These are phyloP conservation scores for Danielia reshetovae DNA, from an alignment of 805 yeast genomes.

Conservation along the genomic window DNA sequence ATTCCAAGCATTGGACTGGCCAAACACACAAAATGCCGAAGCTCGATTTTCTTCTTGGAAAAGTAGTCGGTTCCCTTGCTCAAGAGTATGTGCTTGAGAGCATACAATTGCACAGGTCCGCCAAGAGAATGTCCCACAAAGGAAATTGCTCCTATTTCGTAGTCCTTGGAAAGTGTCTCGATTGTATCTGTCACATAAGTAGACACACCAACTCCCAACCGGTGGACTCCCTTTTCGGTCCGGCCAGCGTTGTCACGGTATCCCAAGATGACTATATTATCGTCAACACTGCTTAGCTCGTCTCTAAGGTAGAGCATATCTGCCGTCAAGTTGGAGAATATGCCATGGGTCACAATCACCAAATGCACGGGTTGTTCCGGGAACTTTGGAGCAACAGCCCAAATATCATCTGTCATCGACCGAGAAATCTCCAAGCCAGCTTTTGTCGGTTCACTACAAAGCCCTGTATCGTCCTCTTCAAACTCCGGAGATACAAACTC, in stretches of 20 bases:
- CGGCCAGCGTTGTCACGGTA: conserved; percentile 38
- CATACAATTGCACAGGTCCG: conserved; percentile 40
- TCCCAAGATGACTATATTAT: conserved; percentile 37
- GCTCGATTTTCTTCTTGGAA: conserved; percentile 21
- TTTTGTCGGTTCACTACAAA: conserved; percentile 6
- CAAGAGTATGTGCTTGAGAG: conserved; percentile 33
- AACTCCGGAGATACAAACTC: conserved; percentile 8
- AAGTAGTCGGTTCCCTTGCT: conserved; percentile 31
- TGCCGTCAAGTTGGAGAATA: conserved; percentile 41
- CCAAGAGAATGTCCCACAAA: conserved; percentile 45
- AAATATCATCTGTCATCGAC: conserved; percentile 27
- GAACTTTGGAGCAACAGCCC: conserved; percentile 23
- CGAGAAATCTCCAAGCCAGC: conserved; percentile 23
- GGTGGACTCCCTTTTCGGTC: conserved; percentile 39
- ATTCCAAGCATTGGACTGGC: conserved; percentile 43
- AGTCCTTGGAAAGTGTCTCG: conserved; percentile 15
- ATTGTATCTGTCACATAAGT: conserved; percentile 25
- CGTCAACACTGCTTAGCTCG: conserved; percentile 20
- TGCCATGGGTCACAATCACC: conserved; percentile 41
- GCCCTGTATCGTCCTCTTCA: conserved; percentile 12
- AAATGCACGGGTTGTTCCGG: conserved; percentile 34
- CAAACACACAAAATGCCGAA: conserved; percentile 34
- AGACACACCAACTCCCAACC: conserved; percentile 31
- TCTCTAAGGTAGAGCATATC: conserved; percentile 43
- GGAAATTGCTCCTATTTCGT: conserved; percentile 26